Evolutionary conservation across 306 rosid genomes (phyloP), one percentile per base, ranked within the genome.

Genomic region (Cucurbita maxima): DNA sequence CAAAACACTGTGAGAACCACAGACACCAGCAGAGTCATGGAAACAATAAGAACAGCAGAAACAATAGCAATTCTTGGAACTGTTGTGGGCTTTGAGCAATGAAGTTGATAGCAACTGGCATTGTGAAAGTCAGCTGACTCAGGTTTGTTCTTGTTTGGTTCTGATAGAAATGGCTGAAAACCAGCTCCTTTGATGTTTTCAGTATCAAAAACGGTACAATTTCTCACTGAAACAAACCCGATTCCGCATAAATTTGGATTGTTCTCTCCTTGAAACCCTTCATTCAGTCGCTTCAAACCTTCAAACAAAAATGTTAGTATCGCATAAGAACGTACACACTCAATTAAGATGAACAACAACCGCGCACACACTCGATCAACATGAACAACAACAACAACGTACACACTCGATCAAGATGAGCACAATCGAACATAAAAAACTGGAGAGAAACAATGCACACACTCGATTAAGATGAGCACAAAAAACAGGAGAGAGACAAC

Each of bases 231-330:
- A 22, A 84, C 54, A 84, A 94, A 81, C 71, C 87, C 96, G 52
- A 57, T 58, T 76, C 96, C 99, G 79, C 99, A 94, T 68, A 91
- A 78, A 15, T 75, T 60, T 18, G 78, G 85, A 77, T 94, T 94
- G 89, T 90, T 89, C 84, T 68, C 86, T 59, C 84, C 77, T 68
- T 84, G 88, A 74, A 94, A 94, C 59, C 88, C 88, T 61, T 85
- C 95, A 5, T 83, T 83, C 22, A 94, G 77, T 82, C 82, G 77
- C 82, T 70, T 82, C 71, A 94, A 70, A 73, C 75, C 99, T 94
- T 81, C 5, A 69, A 50, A 43, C 19, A 68, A 22, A 30, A 30
- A 30, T 2, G 34, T 30, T 30, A 30, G 34, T 3, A 30, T 30
- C 3, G 34, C 3, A 3, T 3, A 30, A 2, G 0, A 3, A 30